These are phyloP conservation scores for Yamadazyma pseudoaaseri DNA, from an alignment of 1,139 yeast species.

Conservation along the genomic window DNA sequence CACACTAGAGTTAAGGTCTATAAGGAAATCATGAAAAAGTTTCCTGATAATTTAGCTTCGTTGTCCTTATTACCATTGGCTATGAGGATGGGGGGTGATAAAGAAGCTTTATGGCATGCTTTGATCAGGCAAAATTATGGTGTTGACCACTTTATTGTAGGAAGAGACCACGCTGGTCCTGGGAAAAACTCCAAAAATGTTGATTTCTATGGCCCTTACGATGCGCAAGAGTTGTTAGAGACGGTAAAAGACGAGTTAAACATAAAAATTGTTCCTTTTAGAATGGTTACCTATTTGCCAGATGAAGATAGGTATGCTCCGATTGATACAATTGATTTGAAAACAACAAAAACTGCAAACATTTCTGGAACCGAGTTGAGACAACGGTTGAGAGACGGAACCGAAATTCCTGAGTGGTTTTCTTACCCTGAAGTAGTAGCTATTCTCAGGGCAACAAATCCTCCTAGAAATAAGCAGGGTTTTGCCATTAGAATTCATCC, in stretches of 20 bases:
- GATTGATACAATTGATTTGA: slow-evolving; percentile 78
- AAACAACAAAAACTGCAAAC: slow-evolving; percentile 78
- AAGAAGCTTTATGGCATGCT: slow-evolving; percentile 99
- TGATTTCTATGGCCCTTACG: slow-evolving; percentile 96
- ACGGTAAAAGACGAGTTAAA: slow-evolving; percentile 67
- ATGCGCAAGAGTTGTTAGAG: slow-evolving; percentile 88
- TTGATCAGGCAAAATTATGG: slow-evolving; percentile 95
- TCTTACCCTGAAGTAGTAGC: slow-evolving; percentile 95
- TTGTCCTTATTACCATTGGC: slow-evolving; percentile 88
- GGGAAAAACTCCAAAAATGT: slow-evolving; percentile 91
- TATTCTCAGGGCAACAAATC: slow-evolving; percentile 88
- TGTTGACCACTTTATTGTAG: slow-evolving; percentile 95
- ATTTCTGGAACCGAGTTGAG: slow-evolving; percentile 95
- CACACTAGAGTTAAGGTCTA: slow-evolving; percentile 96
- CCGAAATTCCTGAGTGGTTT: slow-evolving; percentile 93
- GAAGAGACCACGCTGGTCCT: slow-evolving; percentile 98
- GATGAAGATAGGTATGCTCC: slow-evolving; percentile 96
- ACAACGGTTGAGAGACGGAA: slow-evolving; percentile 81
- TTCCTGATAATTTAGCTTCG: slow-evolving; percentile 91
- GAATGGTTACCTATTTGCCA: slow-evolving; percentile 95
- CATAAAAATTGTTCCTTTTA: slow-evolving; percentile 91
- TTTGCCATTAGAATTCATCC: slow-evolving; percentile 66
- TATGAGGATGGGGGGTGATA: slow-evolving; percentile 99
- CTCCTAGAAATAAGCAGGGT: slow-evolving; percentile 89
- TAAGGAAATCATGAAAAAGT: slow-evolving; percentile 86